phyloP scores from a whole-genome alignment of 2,329 filamentous ascomycete genomes.

The Neoscytalidium dimidiatum region DNA sequence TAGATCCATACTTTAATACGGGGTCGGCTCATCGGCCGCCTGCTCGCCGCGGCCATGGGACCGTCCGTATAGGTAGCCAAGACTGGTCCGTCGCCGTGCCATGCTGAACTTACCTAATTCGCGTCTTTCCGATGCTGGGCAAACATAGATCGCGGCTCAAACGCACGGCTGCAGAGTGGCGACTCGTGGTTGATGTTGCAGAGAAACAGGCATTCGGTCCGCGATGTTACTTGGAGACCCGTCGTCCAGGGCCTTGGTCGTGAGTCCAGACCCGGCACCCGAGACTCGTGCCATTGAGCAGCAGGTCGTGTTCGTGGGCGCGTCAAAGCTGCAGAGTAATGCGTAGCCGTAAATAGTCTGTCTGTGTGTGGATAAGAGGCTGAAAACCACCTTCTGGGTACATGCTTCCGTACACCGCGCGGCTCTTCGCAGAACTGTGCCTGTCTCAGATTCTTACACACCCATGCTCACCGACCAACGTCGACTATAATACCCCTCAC shows the following conservation, averaged over 20 bases:
- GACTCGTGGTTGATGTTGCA: not conserved
- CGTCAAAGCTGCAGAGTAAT: not conserved
- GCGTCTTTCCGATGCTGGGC: not conserved
- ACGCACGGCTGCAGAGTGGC: constrained; percentile 2
- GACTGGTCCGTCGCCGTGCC: not conserved
- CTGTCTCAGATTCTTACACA: not conserved
- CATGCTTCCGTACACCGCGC: not conserved
- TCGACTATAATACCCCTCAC: not conserved
- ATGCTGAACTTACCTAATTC: not conserved
- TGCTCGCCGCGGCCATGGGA: not conserved
- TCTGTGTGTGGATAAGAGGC: not conserved
- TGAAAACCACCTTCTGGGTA: not conserved
- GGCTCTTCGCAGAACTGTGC: not conserved
- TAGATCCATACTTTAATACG: not conserved
- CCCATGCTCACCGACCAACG: not conserved
- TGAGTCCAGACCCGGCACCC: not conserved
- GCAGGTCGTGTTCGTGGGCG: not conserved
- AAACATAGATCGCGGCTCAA: constrained; percentile 11
- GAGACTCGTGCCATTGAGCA: not conserved
- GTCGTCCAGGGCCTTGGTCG: not conserved
- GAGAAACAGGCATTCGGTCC: not conserved
- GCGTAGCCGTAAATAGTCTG: not conserved
- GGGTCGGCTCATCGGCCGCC: not conserved
- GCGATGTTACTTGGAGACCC: not conserved
- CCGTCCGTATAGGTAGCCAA: constrained; percentile 5